phyloP scores from a whole-genome alignment of 345 rosid genomes.

The Pelargonium nanum region DNA sequence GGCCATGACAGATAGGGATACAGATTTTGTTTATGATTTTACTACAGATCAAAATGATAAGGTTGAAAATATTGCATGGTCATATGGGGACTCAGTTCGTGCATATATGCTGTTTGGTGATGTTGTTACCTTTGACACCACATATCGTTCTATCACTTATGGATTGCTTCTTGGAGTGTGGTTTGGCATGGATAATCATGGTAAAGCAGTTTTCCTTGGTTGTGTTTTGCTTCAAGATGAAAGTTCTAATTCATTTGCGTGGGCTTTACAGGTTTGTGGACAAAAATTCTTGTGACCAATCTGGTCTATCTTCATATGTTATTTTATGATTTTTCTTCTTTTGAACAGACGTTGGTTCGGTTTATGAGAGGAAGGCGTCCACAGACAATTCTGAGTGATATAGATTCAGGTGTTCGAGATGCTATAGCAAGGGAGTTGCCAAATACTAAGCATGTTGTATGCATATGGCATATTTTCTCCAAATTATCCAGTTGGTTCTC shows the following conservation, averaged over 20 bases:
- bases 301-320: slow-evolving; percentile 14
- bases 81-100: slow-evolving; percentile 54
- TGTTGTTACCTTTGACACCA: slow-evolving; percentile 64
- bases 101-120: slow-evolving; percentile 61
- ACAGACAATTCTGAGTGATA: slow-evolving; percentile 72
- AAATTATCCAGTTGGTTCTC: slow-evolving; percentile 89
- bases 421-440: slow-evolving; percentile 73
- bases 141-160: slow-evolving; percentile 67
- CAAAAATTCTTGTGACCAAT: slow-evolving; percentile 23
- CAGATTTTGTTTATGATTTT: slow-evolving; percentile 51
- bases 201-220: slow-evolving; percentile 60
- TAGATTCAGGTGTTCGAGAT: slow-evolving; percentile 72
- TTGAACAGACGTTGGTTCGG: slow-evolving; percentile 72
- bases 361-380: slow-evolving; percentile 75
- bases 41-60: slow-evolving; percentile 55
- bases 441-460: slow-evolving; percentile 57
- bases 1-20: slow-evolving; percentile 55
- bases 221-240: slow-evolving; percentile 83
- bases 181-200: slow-evolving; percentile 67
- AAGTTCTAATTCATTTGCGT: slow-evolving; percentile 49
- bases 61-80: slow-evolving; percentile 83
- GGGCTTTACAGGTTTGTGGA: slow-evolving; percentile 94
- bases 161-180: slow-evolving; percentile 74
- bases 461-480: slow-evolving; percentile 57
- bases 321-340: slow-evolving; percentile 27